Conservation (phyloP, 768 basidiomycete genomes). For the Mycena belliarum region DNA sequence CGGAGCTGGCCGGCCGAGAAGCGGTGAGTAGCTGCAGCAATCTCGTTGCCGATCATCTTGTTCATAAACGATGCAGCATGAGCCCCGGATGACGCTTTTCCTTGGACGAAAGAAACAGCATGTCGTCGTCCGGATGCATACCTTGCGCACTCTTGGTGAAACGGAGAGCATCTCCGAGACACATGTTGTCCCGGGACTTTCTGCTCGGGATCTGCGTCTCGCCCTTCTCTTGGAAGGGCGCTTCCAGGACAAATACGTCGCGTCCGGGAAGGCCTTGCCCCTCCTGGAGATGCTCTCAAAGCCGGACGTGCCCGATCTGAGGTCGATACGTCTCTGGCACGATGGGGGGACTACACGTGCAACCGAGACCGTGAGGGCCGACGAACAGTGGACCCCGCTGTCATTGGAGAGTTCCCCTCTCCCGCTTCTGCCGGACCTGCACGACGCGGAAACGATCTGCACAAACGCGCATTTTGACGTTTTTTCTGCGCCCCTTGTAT, state of each 20-base stretch:
- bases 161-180: neutral
- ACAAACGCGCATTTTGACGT: slow-evolving; percentile 6
- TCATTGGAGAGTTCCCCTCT: neutral
- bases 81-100: slow-evolving; percentile 9
- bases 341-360: neutral
- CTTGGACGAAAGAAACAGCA: neutral
- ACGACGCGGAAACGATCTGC: neutral
- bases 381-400: neutral
- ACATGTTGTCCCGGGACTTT: slow-evolving; percentile 7
- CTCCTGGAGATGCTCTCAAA: neutral
- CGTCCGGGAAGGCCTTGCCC: neutral
- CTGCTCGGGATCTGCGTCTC: slow-evolving; percentile 6
- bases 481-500: slow-evolving; percentile 12
- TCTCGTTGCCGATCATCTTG: neutral
- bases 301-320: neutral
- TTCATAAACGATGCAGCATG: neutral
- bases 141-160: slow-evolving; percentile 1
- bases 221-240: slow-evolving; percentile 11
- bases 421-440: neutral
- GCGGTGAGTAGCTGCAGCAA: slow-evolving; percentile 1
- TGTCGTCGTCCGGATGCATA: slow-evolving; percentile 12
- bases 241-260: slow-evolving; percentile 8
- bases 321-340: neutral
- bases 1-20: slow-evolving; percentile 1
- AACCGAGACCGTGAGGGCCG: neutral